Percentiles rank a stretch among this genome's conserved stretches.
phyloP scores from a whole-genome alignment of 2,329 filamentous ascomycete species.

The Xylariales sp. region DNA sequence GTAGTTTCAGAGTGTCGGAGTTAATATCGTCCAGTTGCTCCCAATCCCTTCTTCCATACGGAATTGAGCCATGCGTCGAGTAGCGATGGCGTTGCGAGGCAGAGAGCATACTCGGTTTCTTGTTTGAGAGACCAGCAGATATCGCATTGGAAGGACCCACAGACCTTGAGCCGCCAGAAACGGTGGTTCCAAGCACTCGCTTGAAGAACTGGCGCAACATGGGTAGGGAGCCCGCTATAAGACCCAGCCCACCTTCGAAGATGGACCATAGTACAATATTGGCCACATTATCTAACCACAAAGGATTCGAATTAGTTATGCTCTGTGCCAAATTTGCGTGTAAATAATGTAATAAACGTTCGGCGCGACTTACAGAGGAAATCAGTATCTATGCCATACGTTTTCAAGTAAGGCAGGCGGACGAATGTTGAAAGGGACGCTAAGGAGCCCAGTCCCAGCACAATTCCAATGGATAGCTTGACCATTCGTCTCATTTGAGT shows the following conservation, averaged over 20 bases:
- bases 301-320: background rate
- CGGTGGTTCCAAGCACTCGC: conserved; percentile 1
- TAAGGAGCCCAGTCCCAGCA: conserved; percentile 12
- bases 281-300: conserved; percentile 1
- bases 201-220: conserved; percentile 19
- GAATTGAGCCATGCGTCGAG: background rate
- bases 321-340: background rate
- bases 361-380: background rate
- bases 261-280: conserved; percentile 20
- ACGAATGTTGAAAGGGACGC: conserved; percentile 2
- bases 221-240: conserved; percentile 20
- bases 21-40: conserved; percentile 1
- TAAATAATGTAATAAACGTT: too few species aligned
- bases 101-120: conserved; percentile 1
- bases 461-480: conserved; percentile 4
- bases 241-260: conserved; percentile 20
- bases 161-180: background rate
- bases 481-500: conserved; percentile 5
- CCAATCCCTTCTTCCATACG: background rate
- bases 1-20: too few species aligned
- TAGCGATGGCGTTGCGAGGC: background rate
- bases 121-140: background rate
- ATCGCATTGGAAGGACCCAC: background rate
- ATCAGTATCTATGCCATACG: background rate
- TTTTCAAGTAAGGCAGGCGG: conserved; percentile 2